Conservation (phyloP, 2,329 filamentous ascomycete species). For the Sclerotinia sclerotiorum region DNA sequence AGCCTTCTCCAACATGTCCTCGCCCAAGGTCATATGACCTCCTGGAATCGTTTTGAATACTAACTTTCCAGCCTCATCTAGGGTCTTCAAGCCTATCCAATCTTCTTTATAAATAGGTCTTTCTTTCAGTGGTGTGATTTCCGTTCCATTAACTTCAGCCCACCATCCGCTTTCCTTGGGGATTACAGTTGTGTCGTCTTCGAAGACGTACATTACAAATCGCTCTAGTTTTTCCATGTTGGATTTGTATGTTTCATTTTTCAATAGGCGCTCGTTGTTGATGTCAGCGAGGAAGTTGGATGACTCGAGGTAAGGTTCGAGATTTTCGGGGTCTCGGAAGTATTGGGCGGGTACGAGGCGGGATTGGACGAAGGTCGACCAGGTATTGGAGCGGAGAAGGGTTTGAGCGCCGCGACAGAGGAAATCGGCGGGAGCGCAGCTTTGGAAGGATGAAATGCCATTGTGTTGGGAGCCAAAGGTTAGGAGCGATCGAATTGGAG, state of each 20-base stretch:
- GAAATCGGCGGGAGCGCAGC: constrained; percentile 70
- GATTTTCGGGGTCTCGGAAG: constrained; percentile 70
- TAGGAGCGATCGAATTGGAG: constrained; percentile 59
- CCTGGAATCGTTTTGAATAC: constrained; percentile 73
- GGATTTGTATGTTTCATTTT: constrained; percentile 72
- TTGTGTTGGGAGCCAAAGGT: constrained; percentile 74
- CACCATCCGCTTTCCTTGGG: constrained; percentile 94
- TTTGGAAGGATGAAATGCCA: constrained; percentile 80
- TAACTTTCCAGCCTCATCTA: constrained; percentile 78
- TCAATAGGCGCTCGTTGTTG: constrained; percentile 81
- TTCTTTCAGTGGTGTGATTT: constrained; percentile 66
- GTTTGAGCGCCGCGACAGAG: constrained; percentile 79
- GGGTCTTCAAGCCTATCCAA: constrained; percentile 79
- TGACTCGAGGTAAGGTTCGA: constrained; percentile 71
- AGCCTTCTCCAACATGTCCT: constrained; percentile 56
- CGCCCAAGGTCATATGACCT: constrained; percentile 77
- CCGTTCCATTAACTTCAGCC: constrained; percentile 74
- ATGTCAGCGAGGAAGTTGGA: constrained; percentile 93
- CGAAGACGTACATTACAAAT: constrained; percentile 88
- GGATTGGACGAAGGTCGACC: constrained; percentile 74
- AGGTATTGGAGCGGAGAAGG: constrained; percentile 76
- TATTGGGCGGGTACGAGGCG: constrained; percentile 92
- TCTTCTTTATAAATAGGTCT: constrained; percentile 80
- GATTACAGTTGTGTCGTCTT: constrained; percentile 79
- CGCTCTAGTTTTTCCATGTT: constrained; percentile 70